Percentiles rank a stretch among this genome's conserved stretches.
Evolutionary conservation across 2,329 filamentous ascomycete genomes (phyloP).

Genomic region (Sporothrix protearum): DNA sequence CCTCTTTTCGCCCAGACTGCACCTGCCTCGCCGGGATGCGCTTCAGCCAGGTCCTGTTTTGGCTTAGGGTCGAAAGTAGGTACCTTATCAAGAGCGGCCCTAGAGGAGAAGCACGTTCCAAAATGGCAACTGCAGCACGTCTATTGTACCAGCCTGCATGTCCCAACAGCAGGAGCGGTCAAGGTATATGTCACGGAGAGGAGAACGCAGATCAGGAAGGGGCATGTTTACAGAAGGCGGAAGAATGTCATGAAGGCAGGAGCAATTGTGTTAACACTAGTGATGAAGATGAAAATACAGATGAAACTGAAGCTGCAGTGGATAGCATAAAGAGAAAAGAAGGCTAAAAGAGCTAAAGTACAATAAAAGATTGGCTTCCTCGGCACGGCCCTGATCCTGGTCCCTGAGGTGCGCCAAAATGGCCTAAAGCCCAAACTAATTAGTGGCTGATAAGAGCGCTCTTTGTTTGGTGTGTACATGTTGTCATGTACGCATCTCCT

Average conservation of each 20-base stretch:
- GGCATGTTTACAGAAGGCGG: neutral
- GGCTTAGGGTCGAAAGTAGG: slow-evolving; percentile 1
- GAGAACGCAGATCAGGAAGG: neutral
- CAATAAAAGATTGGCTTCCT: neutral
- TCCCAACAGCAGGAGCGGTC: slow-evolving; percentile 4
- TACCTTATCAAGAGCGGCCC: neutral
- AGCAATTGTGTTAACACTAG: neutral
- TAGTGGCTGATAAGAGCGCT: neutral
- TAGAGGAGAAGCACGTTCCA: neutral
- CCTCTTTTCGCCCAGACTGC: neutral
- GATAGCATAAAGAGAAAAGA: neutral
- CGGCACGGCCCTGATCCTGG: neutral
- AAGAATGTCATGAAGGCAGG: neutral
- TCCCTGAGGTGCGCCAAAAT: neutral
- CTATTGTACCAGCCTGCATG: too few relatives aligned
- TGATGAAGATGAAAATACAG: neutral
- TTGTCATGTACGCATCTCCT: too few relatives aligned
- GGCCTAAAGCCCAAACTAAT: neutral
- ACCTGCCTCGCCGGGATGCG: slow-evolving; percentile 7
- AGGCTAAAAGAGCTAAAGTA: neutral
- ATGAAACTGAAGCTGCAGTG: neutral
- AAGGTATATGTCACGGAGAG: neutral
- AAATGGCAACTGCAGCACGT: neutral
- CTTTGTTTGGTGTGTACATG: too few relatives aligned
- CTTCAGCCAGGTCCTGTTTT: slow-evolving; percentile 14